Conservation (phyloP, 257 asterid genomes). For the Ilex asprella region DNA sequence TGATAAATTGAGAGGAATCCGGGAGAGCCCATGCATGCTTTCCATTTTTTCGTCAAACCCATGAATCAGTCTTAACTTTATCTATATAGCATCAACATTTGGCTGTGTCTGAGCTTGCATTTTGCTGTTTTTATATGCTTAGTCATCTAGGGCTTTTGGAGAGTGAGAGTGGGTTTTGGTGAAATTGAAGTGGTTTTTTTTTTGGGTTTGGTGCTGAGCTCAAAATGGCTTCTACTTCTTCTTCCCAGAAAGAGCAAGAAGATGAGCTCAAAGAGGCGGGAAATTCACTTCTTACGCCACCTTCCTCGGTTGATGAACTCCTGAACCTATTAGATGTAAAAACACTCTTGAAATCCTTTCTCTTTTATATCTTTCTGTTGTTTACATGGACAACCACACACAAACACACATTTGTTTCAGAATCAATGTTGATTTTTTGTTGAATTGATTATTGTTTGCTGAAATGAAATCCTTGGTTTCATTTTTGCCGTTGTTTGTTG, state of each 20-base stretch:
- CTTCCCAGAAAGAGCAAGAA: constrained; percentile 1
- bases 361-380: not conserved
- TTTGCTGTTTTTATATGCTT: not conserved
- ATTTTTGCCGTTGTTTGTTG: too few species aligned
- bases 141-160: not conserved
- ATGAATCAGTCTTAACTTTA: too few species aligned
- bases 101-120: not conserved
- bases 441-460: too few species aligned
- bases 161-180: not conserved
- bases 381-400: not conserved
- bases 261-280: constrained; percentile 5
- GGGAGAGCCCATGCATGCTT: too few species aligned
- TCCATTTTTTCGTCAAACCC: too few species aligned
- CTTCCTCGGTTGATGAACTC: constrained; percentile 10
- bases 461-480: too few species aligned
- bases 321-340: constrained; percentile 12
- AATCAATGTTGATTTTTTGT: too few species aligned
- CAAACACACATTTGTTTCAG: not conserved
- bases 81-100: too few species aligned
- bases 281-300: not conserved
- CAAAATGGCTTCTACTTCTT: constrained; percentile 5
- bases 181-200: not conserved
- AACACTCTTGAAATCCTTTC: not conserved
- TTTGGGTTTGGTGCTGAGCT: not conserved
- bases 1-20: too few species aligned